Conservation (phyloP, 2,329 filamentous ascomycete genomes). For the Colletotrichum liaoningense region DNA sequence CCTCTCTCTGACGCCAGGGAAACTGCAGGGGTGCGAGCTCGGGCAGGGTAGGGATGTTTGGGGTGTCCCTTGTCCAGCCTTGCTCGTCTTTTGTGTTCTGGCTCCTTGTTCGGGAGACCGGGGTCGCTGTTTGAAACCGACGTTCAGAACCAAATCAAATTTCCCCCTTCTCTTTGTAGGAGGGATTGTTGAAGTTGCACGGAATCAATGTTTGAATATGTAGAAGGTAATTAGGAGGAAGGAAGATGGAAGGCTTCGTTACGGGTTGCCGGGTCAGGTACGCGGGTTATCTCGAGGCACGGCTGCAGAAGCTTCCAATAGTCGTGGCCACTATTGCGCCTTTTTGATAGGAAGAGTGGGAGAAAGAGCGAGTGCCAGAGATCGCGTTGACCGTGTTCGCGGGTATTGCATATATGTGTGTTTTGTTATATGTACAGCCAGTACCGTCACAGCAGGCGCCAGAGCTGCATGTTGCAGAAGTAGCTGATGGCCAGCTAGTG, state of each 20-base stretch:
- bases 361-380: neutral
- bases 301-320: neutral
- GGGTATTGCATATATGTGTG: neutral
- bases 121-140: slow-evolving; percentile 31
- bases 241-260: neutral
- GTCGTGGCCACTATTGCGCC: neutral
- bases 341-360: neutral
- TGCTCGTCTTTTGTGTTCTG: slow-evolving; percentile 12
- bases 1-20: slow-evolving; percentile 12
- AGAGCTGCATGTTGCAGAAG: slow-evolving; percentile 7
- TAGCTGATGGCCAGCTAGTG: neutral
- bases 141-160: slow-evolving; percentile 4
- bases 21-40: slow-evolving; percentile 32
- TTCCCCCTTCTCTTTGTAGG: neutral
- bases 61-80: slow-evolving; percentile 26
- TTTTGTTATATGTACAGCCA: neutral
- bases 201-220: no score
- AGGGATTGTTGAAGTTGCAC: neutral
- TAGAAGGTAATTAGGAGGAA: neutral
- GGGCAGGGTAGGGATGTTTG: slow-evolving; percentile 15
- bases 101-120: slow-evolving; percentile 8
- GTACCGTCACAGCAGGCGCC: neutral
- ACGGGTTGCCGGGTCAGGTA: neutral
- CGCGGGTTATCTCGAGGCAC: neutral
- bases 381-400: neutral